Evolutionary conservation across 768 basidiomycete species (phyloP), one percentile per base, ranked within the genome.

Genomic region (Kwoniella heveanensis): DNA sequence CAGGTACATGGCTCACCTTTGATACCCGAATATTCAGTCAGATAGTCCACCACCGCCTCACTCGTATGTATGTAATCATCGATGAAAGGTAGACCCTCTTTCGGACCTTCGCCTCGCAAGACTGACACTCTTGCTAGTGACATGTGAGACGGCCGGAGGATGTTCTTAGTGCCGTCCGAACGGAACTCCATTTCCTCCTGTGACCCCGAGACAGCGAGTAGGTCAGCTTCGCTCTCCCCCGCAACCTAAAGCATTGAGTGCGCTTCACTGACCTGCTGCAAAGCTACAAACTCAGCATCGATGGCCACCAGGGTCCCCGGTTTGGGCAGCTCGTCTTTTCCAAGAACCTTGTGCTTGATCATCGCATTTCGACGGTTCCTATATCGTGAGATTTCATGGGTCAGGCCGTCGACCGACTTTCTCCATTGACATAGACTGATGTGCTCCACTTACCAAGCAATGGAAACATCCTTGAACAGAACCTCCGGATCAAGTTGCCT

Each of bases 51-150:
- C 53, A 99, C 92, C 6, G 86, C 85, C 74, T 97, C 95, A 69
- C 91, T 95, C 1, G 93, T 96, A 71, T 96, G 91, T 37, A 98
- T 98, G 72, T 99, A 90, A 72, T 99, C 96, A 70, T 98, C 96
- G 69, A 99, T 96, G 80, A 98, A 96, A 1, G 96, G 95, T 13
- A 89, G 77, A 2, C 91, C 91, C 72, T 89, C 86, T 64, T 87
- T 87, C 0, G 83, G 83, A 0, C 92, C 93, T 71, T 89, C 85
- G 1, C 95, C 94, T 12, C 96, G 86, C 49, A 98, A 80, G 17
- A 95, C 94, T 2, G 94, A 97, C 0, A 99, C 96, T 24, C 96
- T 86, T 25, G 96, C 95, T 7, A 99, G 83, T 60, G 92, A 91
- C 73, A 94, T 86, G 55, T 93, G 87, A 4, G 92, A 90, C 1